phyloP scores from a whole-genome alignment of 2,329 filamentous ascomycete species.

The Nemania sp. region DNA sequence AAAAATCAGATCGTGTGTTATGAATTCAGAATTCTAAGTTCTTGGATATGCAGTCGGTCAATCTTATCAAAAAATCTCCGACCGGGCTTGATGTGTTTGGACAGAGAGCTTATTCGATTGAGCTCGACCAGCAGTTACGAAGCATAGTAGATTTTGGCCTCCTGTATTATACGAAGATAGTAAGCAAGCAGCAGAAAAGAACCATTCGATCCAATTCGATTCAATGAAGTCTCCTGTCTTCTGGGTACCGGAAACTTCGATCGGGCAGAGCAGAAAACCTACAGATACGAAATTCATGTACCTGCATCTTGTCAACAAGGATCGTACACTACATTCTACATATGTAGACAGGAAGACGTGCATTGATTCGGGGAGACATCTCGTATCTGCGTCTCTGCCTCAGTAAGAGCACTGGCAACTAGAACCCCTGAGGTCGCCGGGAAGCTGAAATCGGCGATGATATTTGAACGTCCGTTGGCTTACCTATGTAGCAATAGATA shows the following conservation, averaged over 20 bases:
- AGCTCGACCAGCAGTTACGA: too few relatives aligned
- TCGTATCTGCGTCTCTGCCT: slow-evolving; percentile 3
- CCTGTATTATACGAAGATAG: neutral
- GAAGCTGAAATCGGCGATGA: neutral
- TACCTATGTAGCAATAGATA: neutral
- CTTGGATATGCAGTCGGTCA: too few relatives aligned
- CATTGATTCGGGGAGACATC: neutral
- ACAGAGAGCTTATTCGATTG: too few relatives aligned
- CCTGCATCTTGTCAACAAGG: neutral
- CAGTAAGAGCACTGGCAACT: slow-evolving; percentile 12
- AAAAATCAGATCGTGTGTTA: too few relatives aligned
- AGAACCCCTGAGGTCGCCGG: neutral
- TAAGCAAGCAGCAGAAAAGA: neutral
- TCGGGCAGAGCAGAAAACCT: slow-evolving; percentile 15
- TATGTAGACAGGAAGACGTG: too few relatives aligned
- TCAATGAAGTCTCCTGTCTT: neutral
- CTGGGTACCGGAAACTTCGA: slow-evolving; percentile 5
- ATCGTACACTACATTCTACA: neutral
- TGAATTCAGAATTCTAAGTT: too few relatives aligned
- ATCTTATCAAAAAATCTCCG: too few relatives aligned
- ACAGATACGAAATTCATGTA: neutral
- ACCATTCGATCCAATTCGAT: neutral
- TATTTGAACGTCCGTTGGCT: neutral
- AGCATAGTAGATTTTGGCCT: too few relatives aligned
- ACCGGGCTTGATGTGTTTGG: too few relatives aligned